Base-by-base conservation (phyloP, 2,329 filamentous ascomycete genomes). In the Penicillium concentricum region DNA sequence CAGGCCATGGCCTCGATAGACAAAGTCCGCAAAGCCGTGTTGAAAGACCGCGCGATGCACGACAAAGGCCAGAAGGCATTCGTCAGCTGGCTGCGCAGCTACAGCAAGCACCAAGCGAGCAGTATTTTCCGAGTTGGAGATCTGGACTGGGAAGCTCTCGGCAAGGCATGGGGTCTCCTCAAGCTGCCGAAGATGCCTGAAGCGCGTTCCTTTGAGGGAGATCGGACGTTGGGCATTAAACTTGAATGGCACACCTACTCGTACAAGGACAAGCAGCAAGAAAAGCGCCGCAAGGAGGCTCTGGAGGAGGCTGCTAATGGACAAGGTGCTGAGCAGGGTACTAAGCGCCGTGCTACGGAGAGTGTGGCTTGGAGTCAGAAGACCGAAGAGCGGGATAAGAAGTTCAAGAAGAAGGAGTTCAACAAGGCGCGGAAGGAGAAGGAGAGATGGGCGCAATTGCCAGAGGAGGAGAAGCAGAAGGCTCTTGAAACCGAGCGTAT, bases 101-200 rank as follows among this genome's bases (percentile, higher is more conserved):
- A 97, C 76, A 89, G 86, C 70, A 95, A 94, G 68, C 94, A 97
- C 69, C 87, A 92, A 63, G 92, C 93, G 1, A 88, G 86, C 58
- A 95, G 91, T 68, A 97, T 99, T 64, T 99, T 99, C 79, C 86
- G 89, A 12, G 79, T 91, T 2, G 74, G 81, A 3, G 91, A 95
- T 67, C 81, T 97, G 16, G 88, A 96, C 72, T 99, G 94, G 94
- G 78, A 82, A 5, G 88, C 92, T 51, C 81, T 94, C 0, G 93
- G 87, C 0, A 81, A 85, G 52, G 89, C 88, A 0, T 99, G 93
- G 91, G 94, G 91, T 2, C 80, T 99, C 0, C 80, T 97, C 2
- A 87, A 87, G 49, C 81, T 97, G 61, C 94, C 94, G 4, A 91
- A 89, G 70, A 99, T 99, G 94, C 93, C 94, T 0, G 94, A 99